Evolutionary conservation across 768 basidiomycete genomes (phyloP).

Genomic region (Rhodotorula sphaerocarpa): DNA sequence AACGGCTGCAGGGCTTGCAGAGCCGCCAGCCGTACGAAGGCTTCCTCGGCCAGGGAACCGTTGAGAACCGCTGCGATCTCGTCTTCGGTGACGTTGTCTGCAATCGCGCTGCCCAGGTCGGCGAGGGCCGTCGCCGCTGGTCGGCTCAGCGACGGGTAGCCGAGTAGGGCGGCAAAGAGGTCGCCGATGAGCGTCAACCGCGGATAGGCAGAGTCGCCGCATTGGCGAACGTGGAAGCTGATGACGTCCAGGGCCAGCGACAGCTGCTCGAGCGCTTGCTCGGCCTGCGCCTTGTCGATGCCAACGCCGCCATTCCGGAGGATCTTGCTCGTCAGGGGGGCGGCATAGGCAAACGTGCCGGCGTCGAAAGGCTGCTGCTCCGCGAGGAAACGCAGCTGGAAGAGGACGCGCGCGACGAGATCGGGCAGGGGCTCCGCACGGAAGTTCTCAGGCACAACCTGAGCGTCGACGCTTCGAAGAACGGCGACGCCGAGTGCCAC

Average conservation of each 20-base stretch:
- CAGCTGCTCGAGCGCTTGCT: conserved; percentile 72
- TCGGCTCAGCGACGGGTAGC: conserved; percentile 72
- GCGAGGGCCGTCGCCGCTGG: conserved; percentile 71
- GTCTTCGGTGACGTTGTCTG: conserved; percentile 52
- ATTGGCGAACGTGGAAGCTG: conserved; percentile 51
- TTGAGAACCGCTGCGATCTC: conserved; percentile 62
- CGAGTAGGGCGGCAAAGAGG: conserved; percentile 63
- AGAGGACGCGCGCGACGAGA: conserved; percentile 72
- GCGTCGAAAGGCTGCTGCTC: conserved; percentile 76
- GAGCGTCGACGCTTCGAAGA: conserved; percentile 61
- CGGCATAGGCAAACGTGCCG: conserved; percentile 72
- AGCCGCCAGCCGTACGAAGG: conserved; percentile 75
- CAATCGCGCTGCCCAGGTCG: conserved; percentile 69
- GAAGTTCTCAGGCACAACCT: conserved; percentile 62
- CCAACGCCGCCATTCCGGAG: conserved; percentile 61
- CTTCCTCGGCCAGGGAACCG: conserved; percentile 76
- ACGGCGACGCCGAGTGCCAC: conserved; percentile 76
- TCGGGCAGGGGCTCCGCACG: conserved; percentile 64
- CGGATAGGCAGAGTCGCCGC: conserved; percentile 60
- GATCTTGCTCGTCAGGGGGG: conserved; percentile 65
- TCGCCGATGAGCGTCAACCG: conserved; percentile 60
- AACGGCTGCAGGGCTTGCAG: conserved; percentile 87
- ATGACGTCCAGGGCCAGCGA: conserved; percentile 62
- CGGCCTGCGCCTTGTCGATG: conserved; percentile 53
- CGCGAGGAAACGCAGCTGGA: conserved; percentile 69